These are phyloP conservation scores for Spizellomyces punctatus DNA, from an alignment of 192 early-diverging fungal genomes.

Conservation along the genomic window DNA sequence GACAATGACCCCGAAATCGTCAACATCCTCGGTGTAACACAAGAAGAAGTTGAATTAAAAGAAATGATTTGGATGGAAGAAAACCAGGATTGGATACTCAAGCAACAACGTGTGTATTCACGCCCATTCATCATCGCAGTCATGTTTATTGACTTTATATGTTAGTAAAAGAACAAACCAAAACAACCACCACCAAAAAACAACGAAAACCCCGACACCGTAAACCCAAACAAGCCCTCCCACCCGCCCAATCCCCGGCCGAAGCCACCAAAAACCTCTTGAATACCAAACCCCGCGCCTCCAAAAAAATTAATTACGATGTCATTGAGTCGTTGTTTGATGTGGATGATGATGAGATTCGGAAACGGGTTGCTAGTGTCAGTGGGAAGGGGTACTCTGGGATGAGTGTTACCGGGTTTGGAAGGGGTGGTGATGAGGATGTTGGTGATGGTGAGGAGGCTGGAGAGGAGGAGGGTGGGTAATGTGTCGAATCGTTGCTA, in stretches of 20 bases:
- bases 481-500: too few relatives aligned
- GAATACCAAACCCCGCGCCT: constrained; percentile 66
- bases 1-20: constrained; percentile 53
- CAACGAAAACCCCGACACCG: not conserved
- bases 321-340: constrained; percentile 63
- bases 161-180: constrained; percentile 9
- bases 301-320: constrained; percentile 91
- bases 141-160: not conserved
- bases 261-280: constrained; percentile 82
- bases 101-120: constrained; percentile 45
- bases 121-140: not conserved
- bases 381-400: not conserved
- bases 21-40: constrained; percentile 59
- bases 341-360: constrained; percentile 25
- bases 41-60: constrained; percentile 79
- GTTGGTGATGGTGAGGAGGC: constrained; percentile 1
- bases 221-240: not conserved
- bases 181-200: not conserved
- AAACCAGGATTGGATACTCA: constrained; percentile 83
- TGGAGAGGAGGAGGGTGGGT: not conserved
- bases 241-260: constrained; percentile 12
- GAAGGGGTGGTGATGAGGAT: constrained; percentile 5
- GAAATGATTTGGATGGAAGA: constrained; percentile 83
- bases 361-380: not conserved
- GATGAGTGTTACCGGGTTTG: constrained; percentile 32